phyloP scores from a whole-genome alignment of 31 red algal genomes.

The Bonnemaisonia californica region DNA sequence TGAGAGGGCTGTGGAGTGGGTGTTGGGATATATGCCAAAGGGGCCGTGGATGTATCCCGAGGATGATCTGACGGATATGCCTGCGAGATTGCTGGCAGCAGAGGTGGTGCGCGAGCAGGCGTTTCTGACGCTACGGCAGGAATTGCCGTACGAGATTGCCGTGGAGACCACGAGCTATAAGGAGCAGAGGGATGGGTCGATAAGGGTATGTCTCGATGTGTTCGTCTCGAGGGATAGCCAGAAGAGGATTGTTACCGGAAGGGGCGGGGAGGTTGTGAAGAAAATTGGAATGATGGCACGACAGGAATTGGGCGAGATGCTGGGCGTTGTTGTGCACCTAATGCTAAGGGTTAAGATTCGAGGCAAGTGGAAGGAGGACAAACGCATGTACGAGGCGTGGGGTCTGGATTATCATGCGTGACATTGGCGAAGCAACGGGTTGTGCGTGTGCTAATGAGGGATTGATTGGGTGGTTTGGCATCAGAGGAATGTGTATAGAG shows the following conservation, averaged over 20 bases:
- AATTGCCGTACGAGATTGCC: slow-evolving; percentile 92
- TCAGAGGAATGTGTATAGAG: too few relatives aligned
- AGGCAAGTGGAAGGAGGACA: slow-evolving; percentile 90
- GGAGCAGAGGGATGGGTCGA: slow-evolving; percentile 67
- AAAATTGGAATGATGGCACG: slow-evolving; percentile 79
- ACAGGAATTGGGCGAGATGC: slow-evolving; percentile 59
- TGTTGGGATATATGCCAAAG: slow-evolving; percentile 67
- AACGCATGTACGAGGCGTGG: slow-evolving; percentile 70
- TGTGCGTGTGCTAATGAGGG: too few relatives aligned
- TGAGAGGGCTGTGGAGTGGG: slow-evolving; percentile 40
- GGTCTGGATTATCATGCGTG: slow-evolving; percentile 89
- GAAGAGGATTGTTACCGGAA: slow-evolving; percentile 87
- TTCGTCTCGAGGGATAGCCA: slow-evolving; percentile 86
- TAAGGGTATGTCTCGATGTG: slow-evolving; percentile 75
- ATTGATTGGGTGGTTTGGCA: too few relatives aligned
- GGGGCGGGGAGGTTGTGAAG: slow-evolving; percentile 83
- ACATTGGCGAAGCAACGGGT: background rate
- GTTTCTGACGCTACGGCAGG: slow-evolving; percentile 74
- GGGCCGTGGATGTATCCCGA: slow-evolving; percentile 90
- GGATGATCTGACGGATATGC: slow-evolving; percentile 93
- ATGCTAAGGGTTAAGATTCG: slow-evolving; percentile 89
- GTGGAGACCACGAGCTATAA: slow-evolving; percentile 83
- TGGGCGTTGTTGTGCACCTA: slow-evolving; percentile 81
- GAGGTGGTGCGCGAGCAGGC: slow-evolving; percentile 89
- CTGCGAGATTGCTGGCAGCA: slow-evolving; percentile 81